Evolutionary conservation across 2,329 filamentous ascomycete genomes (phyloP).

Genomic region (Colletotrichum graminicola): DNA sequence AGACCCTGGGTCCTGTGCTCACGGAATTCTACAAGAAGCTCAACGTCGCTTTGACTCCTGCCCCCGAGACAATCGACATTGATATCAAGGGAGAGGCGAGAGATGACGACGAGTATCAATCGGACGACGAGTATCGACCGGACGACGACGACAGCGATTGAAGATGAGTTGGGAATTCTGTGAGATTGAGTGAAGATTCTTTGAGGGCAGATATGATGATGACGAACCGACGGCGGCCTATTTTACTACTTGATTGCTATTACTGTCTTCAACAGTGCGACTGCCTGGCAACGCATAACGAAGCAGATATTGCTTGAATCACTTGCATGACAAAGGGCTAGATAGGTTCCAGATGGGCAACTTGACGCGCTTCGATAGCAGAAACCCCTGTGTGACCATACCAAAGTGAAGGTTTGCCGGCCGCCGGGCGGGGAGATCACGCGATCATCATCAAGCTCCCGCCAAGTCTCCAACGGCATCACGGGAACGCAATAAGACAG

Average conservation of each 20-base stretch:
- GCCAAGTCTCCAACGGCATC: background rate
- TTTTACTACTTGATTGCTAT: background rate
- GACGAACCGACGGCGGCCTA: background rate
- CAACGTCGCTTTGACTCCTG: background rate
- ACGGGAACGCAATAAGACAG: background rate
- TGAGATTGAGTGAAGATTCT: background rate
- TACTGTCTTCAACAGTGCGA: background rate
- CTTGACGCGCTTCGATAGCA: background rate
- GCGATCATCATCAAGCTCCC: background rate
- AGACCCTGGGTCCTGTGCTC: conserved; percentile 18
- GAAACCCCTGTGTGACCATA: too few relatives aligned
- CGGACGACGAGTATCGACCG: background rate
- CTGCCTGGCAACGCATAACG: background rate
- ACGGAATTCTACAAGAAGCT: conserved; percentile 13
- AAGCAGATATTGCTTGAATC: background rate
- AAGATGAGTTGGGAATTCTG: background rate
- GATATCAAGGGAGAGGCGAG: background rate
- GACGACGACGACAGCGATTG: conserved; percentile 6
- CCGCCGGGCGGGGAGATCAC: background rate
- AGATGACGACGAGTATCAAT: conserved; percentile 1
- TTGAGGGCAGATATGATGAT: background rate
- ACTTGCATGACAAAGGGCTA: background rate
- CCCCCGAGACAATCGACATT: background rate
- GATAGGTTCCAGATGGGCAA: background rate
- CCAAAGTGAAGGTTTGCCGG: background rate